Percentiles rank a stretch among this genome's conserved stretches.
Conservation (phyloP, 2,329 filamentous ascomycete species). For the Aspergillus pseudoviridinutans region DNA sequence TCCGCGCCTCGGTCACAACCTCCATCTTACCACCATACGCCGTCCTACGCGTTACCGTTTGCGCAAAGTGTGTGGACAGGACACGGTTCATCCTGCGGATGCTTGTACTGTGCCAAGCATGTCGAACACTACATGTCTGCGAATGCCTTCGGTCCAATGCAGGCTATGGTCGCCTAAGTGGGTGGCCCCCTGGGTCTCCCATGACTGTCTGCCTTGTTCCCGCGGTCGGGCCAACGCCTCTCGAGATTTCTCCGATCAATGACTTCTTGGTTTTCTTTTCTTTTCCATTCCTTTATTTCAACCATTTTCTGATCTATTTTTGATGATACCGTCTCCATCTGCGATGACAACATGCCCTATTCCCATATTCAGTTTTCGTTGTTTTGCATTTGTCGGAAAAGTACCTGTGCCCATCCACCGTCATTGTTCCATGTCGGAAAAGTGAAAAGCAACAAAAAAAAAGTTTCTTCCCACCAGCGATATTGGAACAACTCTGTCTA, state of each 20-base stretch:
- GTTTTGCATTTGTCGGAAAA: slow-evolving; percentile 29
- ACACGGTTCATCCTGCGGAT: slow-evolving; percentile 46
- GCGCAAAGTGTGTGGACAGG: slow-evolving; percentile 46
- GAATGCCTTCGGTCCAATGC: slow-evolving; percentile 41
- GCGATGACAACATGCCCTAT: slow-evolving; percentile 25
- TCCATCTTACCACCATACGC: slow-evolving; percentile 46
- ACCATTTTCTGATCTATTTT: slow-evolving; percentile 15
- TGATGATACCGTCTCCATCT: slow-evolving; percentile 29
- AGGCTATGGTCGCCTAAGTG: slow-evolving; percentile 42
- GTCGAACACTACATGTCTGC: slow-evolving; percentile 48
- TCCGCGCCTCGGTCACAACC: slow-evolving; percentile 41
- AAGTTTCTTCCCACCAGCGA: slow-evolving; percentile 22
- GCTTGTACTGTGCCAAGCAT: slow-evolving; percentile 46
- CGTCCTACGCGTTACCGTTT: slow-evolving; percentile 46
- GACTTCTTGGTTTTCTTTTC: slow-evolving; percentile 22
- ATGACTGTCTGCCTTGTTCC: slow-evolving; percentile 7
- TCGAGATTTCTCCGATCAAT: slow-evolving; percentile 12
- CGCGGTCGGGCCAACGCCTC: not conserved
- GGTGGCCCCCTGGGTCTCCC: slow-evolving; percentile 3
- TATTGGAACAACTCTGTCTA: slow-evolving; percentile 19
- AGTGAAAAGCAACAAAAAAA: slow-evolving; percentile 33
- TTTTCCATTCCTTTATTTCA: slow-evolving; percentile 19
- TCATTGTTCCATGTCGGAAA: slow-evolving; percentile 26
- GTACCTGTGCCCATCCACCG: slow-evolving; percentile 26
- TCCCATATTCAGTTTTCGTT: slow-evolving; percentile 30